phyloP scores from a whole-genome alignment of 345 rosid species.

The Turnera subulata region DNA sequence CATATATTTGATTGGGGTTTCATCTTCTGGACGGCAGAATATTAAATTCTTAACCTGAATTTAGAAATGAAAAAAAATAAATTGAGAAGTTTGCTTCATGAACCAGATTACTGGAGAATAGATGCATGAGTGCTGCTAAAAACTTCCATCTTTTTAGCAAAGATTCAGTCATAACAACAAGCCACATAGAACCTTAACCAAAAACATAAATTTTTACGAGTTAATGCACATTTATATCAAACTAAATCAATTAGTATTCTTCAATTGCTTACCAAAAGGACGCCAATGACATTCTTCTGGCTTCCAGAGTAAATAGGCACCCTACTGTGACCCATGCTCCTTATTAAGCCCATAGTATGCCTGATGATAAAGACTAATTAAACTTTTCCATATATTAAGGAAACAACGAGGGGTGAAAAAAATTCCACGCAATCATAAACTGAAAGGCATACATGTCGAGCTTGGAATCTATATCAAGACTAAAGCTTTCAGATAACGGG shows the following conservation, averaged over 20 bases:
- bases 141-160: too few relatives aligned
- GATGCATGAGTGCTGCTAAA: too few relatives aligned
- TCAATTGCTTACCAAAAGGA: constrained; percentile 44
- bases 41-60: constrained; percentile 67
- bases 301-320: constrained; percentile 52
- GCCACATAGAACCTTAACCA: too few relatives aligned
- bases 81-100: too few relatives aligned
- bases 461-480: constrained; percentile 54
- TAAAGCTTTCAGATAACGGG: constrained; percentile 48
- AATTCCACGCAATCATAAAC: not conserved
- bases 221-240: too few relatives aligned
- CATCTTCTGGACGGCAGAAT: constrained; percentile 45
- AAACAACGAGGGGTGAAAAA: not conserved
- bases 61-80: not conserved
- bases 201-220: too few relatives aligned
- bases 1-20: constrained; percentile 51
- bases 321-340: constrained; percentile 68
- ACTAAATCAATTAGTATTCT: too few relatives aligned
- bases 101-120: too few relatives aligned
- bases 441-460: constrained; percentile 45
- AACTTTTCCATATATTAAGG: too few relatives aligned
- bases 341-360: constrained; percentile 50
- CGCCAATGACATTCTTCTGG: constrained; percentile 48
- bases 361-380: constrained; percentile 17
- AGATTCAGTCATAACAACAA: too few relatives aligned